These are phyloP conservation scores for Diaporthe ilicicola DNA, from an alignment of 2,329 filamentous ascomycete genomes.

Conservation along the genomic window DNA sequence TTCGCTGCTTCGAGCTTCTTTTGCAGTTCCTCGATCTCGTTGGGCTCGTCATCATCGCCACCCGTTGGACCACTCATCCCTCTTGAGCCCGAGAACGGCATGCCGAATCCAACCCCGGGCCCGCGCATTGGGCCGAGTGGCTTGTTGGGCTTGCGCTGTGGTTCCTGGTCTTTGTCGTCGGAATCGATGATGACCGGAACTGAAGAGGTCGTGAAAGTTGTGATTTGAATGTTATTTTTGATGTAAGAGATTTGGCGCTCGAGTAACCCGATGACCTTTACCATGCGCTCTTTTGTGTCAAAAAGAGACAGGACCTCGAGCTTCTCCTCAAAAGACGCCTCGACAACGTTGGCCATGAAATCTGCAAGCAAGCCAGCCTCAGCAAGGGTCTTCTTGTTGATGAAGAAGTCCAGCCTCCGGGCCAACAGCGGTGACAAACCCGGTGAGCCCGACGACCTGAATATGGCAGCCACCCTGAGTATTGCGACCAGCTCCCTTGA, in stretches of 20 bases:
- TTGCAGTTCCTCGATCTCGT: constrained; percentile 90
- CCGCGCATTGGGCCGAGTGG: constrained; percentile 37
- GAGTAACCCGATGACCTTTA: constrained; percentile 84
- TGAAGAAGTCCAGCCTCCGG: constrained; percentile 85
- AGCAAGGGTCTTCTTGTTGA: constrained; percentile 79
- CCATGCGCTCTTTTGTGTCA: constrained; percentile 79
- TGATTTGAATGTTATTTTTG: constrained; percentile 88
- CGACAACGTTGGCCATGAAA: constrained; percentile 94
- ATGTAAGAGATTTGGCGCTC: constrained; percentile 83
- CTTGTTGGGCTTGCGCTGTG: constrained; percentile 47
- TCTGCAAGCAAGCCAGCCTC: constrained; percentile 90
- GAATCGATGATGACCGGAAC: constrained; percentile 68
- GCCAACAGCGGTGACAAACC: constrained; percentile 85
- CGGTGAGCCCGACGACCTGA: constrained; percentile 71
- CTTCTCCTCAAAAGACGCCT: constrained; percentile 90
- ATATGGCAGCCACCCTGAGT: constrained; percentile 83
- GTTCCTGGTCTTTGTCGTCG: constrained; percentile 61
- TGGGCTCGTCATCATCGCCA: constrained; percentile 80
- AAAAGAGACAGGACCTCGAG: constrained; percentile 84
- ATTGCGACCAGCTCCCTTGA: constrained; percentile 88
- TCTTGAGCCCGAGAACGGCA: constrained; percentile 41
- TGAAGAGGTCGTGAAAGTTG: constrained; percentile 74
- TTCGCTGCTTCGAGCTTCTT: constrained; percentile 85
- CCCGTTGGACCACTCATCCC: constrained; percentile 48
- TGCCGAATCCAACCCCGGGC: constrained; percentile 36